phyloP scores from a whole-genome alignment of 208 protist genomes.

The Leptomonas seymouri region DNA sequence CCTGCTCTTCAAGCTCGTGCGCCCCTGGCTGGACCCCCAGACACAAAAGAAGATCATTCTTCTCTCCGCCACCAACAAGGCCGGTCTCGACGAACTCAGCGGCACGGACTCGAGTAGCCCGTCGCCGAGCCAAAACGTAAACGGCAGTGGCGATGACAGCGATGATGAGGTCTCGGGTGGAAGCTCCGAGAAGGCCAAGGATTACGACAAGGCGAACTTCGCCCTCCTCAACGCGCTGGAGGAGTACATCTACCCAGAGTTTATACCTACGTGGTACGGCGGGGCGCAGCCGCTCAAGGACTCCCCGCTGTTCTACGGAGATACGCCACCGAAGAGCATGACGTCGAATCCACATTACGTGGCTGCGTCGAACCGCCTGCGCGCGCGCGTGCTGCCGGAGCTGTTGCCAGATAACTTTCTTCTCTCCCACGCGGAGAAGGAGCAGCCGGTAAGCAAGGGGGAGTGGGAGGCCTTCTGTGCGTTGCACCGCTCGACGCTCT shows the following conservation, averaged over 20 bases:
- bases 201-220: slow-evolving; percentile 30
- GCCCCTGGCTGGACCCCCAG: slow-evolving; percentile 57
- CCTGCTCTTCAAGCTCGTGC: slow-evolving; percentile 57
- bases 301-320: slow-evolving; percentile 47
- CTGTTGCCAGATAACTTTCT: slow-evolving; percentile 52
- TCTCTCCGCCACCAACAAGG: slow-evolving; percentile 52
- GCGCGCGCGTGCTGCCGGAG: slow-evolving; percentile 42
- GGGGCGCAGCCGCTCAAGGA: slow-evolving; percentile 28
- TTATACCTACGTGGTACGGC: slow-evolving; percentile 59
- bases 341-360: slow-evolving; percentile 27
- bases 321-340: slow-evolving; percentile 29
- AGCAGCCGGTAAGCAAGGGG: slow-evolving; percentile 25
- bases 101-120: slow-evolving; percentile 11
- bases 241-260: slow-evolving; percentile 46
- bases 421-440: slow-evolving; percentile 32
- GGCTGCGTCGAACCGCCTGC: slow-evolving; percentile 27
- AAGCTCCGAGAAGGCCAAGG: slow-evolving; percentile 17
- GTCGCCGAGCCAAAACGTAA: slow-evolving; percentile 10
- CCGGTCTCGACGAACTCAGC: slow-evolving; percentile 36
- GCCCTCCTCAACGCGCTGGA: slow-evolving; percentile 43
- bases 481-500: neutral
- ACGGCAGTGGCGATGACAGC: slow-evolving; percentile 32
- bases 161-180: slow-evolving; percentile 26
- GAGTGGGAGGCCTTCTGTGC: slow-evolving; percentile 41
- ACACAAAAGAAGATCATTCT: slow-evolving; percentile 65